Percentiles rank a stretch among this genome's conserved stretches.
Evolutionary conservation across 345 rosid species (phyloP).

Genomic region (Dipteronia sinensis): DNA sequence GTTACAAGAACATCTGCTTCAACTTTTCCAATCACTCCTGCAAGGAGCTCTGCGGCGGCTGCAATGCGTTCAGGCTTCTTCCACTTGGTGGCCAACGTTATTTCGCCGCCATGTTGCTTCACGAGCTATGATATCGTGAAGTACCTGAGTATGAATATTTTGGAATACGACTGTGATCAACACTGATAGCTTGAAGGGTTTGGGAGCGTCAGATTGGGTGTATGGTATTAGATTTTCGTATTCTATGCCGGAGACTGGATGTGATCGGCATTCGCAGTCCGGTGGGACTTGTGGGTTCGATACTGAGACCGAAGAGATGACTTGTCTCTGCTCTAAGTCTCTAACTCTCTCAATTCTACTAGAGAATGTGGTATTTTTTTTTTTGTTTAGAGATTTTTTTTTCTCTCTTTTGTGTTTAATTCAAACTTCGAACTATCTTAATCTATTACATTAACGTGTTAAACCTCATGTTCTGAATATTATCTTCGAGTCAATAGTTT

Average conservation of each 20-base stretch:
- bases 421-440: no score
- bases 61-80: conserved; percentile 73
- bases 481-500: no score
- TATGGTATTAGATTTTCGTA: neutral
- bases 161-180: conserved; percentile 80
- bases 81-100: conserved; percentile 41
- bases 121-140: conserved; percentile 63
- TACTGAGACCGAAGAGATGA: conserved; percentile 57
- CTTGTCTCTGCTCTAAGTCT: conserved; percentile 68
- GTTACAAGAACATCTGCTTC: conserved; percentile 76
- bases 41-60: conserved; percentile 72
- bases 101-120: conserved; percentile 81
- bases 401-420: no score
- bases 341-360: conserved; percentile 46
- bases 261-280: conserved; percentile 62
- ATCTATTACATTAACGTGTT: no score
- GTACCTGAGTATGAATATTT: conserved; percentile 82
- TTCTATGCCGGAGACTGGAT: conserved; percentile 48
- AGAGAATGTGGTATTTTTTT: conserved; percentile 64
- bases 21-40: conserved; percentile 75
- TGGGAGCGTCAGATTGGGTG: conserved; percentile 76
- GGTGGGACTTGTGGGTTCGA: conserved; percentile 88
- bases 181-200: conserved; percentile 49
- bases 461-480: no score
- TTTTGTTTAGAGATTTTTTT: no score